phyloP scores from a whole-genome alignment of 768 basidiomycete species.

The Mycena vitilis region DNA sequence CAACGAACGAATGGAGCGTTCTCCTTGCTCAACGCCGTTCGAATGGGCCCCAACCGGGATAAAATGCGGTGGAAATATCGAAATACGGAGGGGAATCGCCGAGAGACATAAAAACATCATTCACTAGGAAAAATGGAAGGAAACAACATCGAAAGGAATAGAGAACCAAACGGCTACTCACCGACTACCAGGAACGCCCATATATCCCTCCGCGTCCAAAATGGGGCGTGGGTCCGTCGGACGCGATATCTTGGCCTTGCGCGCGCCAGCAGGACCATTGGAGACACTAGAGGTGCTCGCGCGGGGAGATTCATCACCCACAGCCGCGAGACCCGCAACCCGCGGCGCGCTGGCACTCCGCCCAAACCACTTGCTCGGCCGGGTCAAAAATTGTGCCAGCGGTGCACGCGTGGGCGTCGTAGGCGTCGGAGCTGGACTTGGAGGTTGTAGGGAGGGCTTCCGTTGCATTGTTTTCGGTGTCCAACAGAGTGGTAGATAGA shows the following conservation, averaged over 20 bases:
- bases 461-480: background rate
- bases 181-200: slow-evolving; percentile 65
- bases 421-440: slow-evolving; percentile 9
- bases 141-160: background rate
- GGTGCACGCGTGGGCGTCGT: slow-evolving; percentile 28
- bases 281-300: slow-evolving; percentile 30
- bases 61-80: no score
- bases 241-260: slow-evolving; percentile 86
- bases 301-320: slow-evolving; percentile 19
- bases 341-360: slow-evolving; percentile 43
- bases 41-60: background rate
- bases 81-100: background rate
- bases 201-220: slow-evolving; percentile 61
- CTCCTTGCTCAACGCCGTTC: no score
- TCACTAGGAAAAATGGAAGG: background rate
- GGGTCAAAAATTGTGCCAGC: slow-evolving; percentile 58
- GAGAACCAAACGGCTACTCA: slow-evolving; percentile 20
- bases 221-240: slow-evolving; percentile 88
- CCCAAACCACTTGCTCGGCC: slow-evolving; percentile 64
- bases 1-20: no score
- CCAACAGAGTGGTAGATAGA: no score
- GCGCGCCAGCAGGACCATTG: slow-evolving; percentile 31
- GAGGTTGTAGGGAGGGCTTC: slow-evolving; percentile 14
- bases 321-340: background rate
- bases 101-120: background rate